A percentile compares a stretch with the other conserved stretches of the same genome.
phyloP scores from a whole-genome alignment of 2,329 filamentous ascomycete genomes.

The Oidium heveae region DNA sequence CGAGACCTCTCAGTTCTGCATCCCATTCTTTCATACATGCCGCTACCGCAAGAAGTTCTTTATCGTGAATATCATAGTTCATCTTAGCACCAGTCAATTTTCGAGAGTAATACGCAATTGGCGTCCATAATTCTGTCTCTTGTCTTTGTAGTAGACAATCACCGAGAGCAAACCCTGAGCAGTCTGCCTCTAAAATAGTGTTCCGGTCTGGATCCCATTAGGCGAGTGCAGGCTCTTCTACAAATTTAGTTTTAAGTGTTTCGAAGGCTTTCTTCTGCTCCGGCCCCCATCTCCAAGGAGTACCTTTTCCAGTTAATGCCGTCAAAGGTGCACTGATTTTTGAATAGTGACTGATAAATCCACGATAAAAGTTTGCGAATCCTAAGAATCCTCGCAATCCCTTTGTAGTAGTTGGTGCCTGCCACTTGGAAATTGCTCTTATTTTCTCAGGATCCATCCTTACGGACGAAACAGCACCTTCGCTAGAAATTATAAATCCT shows the following conservation, averaged over 20 bases:
- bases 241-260: not conserved
- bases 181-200: not conserved
- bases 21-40: not conserved
- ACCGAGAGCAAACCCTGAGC: not conserved
- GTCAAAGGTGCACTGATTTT: not conserved
- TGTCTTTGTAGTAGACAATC: not conserved
- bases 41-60: not conserved
- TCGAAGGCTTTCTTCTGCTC: not conserved
- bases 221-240: not conserved
- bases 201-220: not conserved
- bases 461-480: too few relatives aligned
- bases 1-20: not conserved
- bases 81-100: not conserved
- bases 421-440: too few relatives aligned
- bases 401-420: not conserved
- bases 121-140: not conserved
- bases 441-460: too few relatives aligned
- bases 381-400: not conserved
- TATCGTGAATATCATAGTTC: not conserved
- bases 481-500: too few relatives aligned
- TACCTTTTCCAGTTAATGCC: too few relatives aligned
- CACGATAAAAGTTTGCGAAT: too few relatives aligned
- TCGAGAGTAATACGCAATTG: not conserved
- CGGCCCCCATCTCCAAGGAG: not conserved
- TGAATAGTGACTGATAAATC: not conserved